Evolutionary conservation across 169 alveolate genomes (phyloP).

Genomic region (Plasmodium sp.): DNA sequence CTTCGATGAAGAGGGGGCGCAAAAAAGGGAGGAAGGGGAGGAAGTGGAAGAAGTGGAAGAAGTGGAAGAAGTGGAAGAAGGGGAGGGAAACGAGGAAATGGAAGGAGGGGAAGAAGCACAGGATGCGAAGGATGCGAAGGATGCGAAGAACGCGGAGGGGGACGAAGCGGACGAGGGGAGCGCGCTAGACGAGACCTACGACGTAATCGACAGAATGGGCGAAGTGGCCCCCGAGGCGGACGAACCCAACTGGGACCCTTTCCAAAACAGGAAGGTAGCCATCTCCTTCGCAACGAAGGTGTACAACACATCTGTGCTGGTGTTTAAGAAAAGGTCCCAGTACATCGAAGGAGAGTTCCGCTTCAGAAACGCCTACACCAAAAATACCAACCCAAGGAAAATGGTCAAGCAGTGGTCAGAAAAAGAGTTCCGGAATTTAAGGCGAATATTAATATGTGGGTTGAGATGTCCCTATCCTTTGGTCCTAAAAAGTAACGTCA

Average conservation of each 20-base stretch:
- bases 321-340: slow-evolving; percentile 98
- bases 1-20: not conserved
- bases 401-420: slow-evolving; percentile 99
- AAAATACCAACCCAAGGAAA: slow-evolving; percentile 97
- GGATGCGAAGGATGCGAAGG: not conserved
- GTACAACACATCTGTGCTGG: slow-evolving; percentile 97
- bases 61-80: not conserved
- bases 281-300: slow-evolving; percentile 97
- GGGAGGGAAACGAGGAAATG: not conserved
- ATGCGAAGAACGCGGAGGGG: not conserved
- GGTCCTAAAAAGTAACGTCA: slow-evolving; percentile 95
- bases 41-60: not conserved
- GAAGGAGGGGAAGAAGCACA: slow-evolving; percentile 8
- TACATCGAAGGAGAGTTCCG: slow-evolving; percentile 99
- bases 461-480: slow-evolving; percentile 96
- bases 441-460: slow-evolving; percentile 93
- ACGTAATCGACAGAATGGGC: slow-evolving; percentile 36
- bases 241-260: slow-evolving; percentile 71
- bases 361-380: slow-evolving; percentile 96
- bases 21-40: slow-evolving; percentile 9
- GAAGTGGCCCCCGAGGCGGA: not conserved
- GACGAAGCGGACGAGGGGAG: slow-evolving; percentile 29
- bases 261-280: slow-evolving; percentile 29
- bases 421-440: slow-evolving; percentile 97
- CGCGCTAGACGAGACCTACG: slow-evolving; percentile 23